These are phyloP conservation scores for Meyerozyma smithsonii DNA, from an alignment of 1,139 yeast species.

Conservation along the genomic window DNA sequence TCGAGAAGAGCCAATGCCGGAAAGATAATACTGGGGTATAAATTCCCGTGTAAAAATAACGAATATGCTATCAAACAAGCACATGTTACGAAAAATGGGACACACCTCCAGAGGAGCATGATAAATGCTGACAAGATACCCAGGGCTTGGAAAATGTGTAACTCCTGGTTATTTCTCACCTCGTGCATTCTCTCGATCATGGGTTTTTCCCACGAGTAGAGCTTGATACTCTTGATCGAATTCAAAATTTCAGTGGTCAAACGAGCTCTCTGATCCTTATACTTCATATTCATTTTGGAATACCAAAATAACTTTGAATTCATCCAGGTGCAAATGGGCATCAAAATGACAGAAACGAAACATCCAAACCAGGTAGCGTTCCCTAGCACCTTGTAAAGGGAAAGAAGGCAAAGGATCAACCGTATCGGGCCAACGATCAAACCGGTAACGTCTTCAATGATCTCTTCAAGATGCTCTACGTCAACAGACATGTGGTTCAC, in stretches of 20 bases:
- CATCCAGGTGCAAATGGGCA: conserved; percentile 30
- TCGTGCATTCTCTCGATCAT: conserved; percentile 30
- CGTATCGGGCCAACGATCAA: conserved; percentile 28
- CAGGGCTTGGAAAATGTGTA: conserved; percentile 22
- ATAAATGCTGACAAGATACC: conserved; percentile 31
- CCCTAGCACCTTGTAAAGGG: conserved; percentile 28
- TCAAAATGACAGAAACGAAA: conserved; percentile 25
- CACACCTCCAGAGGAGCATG: conserved; percentile 32
- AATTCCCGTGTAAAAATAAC: conserved; percentile 18
- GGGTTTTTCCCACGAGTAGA: conserved; percentile 39
- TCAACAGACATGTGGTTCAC: conserved; percentile 38
- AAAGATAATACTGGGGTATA: conserved; percentile 35
- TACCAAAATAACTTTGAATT: conserved; percentile 24
- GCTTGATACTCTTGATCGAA: conserved; percentile 36
- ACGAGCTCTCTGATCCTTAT: conserved; percentile 34
- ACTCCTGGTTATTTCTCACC: conserved; percentile 35
- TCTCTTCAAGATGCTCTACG: conserved; percentile 20
- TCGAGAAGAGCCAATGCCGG: conserved; percentile 35
- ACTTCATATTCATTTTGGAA: conserved; percentile 23
- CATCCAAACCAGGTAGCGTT: conserved; percentile 34
- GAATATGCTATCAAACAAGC: conserved; percentile 28
- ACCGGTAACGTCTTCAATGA: conserved; percentile 23
- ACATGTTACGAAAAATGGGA: conserved; percentile 34
- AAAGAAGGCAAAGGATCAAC: conserved; percentile 22
- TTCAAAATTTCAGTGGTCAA: conserved; percentile 36